Evolutionary conservation across 1,284 basidiomycete species (phyloP).

Genomic region (Vanrija sp.): DNA sequence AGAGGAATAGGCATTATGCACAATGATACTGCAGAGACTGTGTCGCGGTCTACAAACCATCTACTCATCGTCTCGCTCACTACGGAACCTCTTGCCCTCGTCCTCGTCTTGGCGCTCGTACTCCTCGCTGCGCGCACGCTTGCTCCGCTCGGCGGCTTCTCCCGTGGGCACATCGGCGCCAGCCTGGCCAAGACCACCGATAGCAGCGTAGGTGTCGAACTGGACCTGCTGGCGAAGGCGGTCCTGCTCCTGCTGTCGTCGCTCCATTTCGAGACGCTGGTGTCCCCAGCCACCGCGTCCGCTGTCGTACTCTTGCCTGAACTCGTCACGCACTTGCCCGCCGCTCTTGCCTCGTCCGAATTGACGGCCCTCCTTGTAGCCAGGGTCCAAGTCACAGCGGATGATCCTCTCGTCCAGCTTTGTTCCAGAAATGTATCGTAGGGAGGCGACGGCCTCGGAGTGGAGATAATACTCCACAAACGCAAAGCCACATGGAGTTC

Average conservation of each 20-base stretch:
- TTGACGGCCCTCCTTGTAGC: conserved; percentile 94
- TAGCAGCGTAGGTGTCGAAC: conserved; percentile 79
- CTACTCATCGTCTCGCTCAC: conserved; percentile 38
- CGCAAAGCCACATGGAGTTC: conserved; percentile 98
- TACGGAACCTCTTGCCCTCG: conserved; percentile 41
- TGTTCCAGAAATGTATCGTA: conserved; percentile 92
- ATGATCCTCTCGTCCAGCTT: conserved; percentile 99
- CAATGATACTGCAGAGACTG: too few relatives aligned
- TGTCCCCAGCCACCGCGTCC: conserved; percentile 93
- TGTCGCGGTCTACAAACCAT: background rate
- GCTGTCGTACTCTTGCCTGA: conserved; percentile 93
- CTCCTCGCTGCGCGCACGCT: conserved; percentile 33
- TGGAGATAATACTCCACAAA: conserved; percentile 99
- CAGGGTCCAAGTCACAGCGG: conserved; percentile 96
- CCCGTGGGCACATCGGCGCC: conserved; percentile 66
- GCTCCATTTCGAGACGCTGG: conserved; percentile 51
- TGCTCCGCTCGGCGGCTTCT: conserved; percentile 23
- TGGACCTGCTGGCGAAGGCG: conserved; percentile 72
- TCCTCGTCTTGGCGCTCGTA: conserved; percentile 26
- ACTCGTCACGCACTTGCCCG: conserved; percentile 94
- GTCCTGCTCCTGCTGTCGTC: conserved; percentile 66
- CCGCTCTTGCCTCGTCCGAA: conserved; percentile 96
- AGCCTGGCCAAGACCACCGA: conserved; percentile 70
- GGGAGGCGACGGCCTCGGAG: conserved; percentile 83
- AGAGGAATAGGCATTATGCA: conserved; percentile 27